These are phyloP conservation scores for Arabidopsis arenosa DNA, from an alignment of 345 rosid species.

Conservation along the genomic window DNA sequence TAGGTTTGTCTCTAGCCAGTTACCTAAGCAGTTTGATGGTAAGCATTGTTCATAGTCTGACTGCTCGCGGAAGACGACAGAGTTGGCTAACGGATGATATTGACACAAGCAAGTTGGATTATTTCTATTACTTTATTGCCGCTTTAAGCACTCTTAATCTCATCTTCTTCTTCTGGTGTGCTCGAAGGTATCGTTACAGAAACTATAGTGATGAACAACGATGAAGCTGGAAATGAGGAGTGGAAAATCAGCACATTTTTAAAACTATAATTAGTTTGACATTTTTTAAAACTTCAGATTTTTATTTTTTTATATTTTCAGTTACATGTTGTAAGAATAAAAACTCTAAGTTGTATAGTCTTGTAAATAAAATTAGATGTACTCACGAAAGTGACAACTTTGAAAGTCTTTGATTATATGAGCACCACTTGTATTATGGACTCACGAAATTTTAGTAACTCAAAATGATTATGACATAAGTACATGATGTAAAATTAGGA, in stretches of 20 bases:
- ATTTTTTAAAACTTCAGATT: background rate
- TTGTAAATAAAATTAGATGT: background rate
- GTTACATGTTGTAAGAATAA: background rate
- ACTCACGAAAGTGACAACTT: background rate
- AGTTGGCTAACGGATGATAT: slow-evolving; percentile 62
- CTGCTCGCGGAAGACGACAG: slow-evolving; percentile 49
- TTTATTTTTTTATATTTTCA: background rate
- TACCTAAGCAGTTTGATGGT: slow-evolving; percentile 54
- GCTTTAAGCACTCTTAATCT: slow-evolving; percentile 56
- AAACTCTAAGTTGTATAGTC: too few relatives aligned
- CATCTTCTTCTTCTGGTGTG: slow-evolving; percentile 53
- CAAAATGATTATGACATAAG: background rate
- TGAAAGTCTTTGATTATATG: background rate
- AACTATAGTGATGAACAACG: background rate
- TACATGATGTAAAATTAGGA: background rate
- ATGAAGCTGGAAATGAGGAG: too few relatives aligned
- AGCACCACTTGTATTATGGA: background rate
- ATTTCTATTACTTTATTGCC: slow-evolving; percentile 64
- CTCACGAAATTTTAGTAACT: background rate
- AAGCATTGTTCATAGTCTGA: slow-evolving; percentile 47
- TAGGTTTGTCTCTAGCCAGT: slow-evolving; percentile 44
- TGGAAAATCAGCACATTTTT: background rate
- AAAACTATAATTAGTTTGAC: background rate
- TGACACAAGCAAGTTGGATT: slow-evolving; percentile 59
- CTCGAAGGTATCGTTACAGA: slow-evolving; percentile 52